Base-by-base conservation (phyloP, 371 early-diverging fungal genomes). In the Mucor indicus region DNA sequence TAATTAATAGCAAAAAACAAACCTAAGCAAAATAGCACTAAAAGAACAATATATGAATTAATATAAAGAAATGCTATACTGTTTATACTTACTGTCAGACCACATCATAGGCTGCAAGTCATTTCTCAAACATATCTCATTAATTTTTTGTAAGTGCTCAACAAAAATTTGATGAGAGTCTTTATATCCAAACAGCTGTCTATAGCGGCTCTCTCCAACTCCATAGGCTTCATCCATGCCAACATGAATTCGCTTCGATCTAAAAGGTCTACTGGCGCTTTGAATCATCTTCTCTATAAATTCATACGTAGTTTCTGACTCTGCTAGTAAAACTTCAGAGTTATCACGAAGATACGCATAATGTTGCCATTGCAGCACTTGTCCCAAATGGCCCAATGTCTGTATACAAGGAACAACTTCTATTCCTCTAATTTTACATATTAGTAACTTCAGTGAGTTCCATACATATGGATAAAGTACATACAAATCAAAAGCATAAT, bases 371-470 rank as follows among this genome's bases (percentile, higher is more conserved):
- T 92, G 93, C 25, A 93, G 66, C 4, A 92, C 79, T 55, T 93
- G 93, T 0, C 93, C 93, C 52, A 93, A 54, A 59, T 93, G 93
- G 1, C 93, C 93, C 43, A 93, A 64, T 8, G 91, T 92, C 64
- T 93, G 93, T 36, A 93, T 93, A 60, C 93, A 92, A 4, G 93
- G 86, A 16, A 93, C 83, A 2, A 92, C 86, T 56, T 92, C 92
- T 35, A 92, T 87, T n/a, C 90, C 92, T 19, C 80, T 77, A 56
- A 12, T 4, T 21, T 24, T 7, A 27, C 25, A 38, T 24, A 31
- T 1, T 11, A 25, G 0, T 27, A 37, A 25, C 15, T 16, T n/a
- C 12, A n/a, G 29, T 7, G 11, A 27, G 29, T 7, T 27, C 29
- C 7, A 6, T 13, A n/a, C n/a, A n/a, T n/a, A n/a, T n/a, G n/a